Percentiles rank a stretch among this genome's conserved stretches.
Evolutionary conservation across 2,329 filamentous ascomycete genomes (phyloP).

Genomic region (Rhynchosporium secalis): DNA sequence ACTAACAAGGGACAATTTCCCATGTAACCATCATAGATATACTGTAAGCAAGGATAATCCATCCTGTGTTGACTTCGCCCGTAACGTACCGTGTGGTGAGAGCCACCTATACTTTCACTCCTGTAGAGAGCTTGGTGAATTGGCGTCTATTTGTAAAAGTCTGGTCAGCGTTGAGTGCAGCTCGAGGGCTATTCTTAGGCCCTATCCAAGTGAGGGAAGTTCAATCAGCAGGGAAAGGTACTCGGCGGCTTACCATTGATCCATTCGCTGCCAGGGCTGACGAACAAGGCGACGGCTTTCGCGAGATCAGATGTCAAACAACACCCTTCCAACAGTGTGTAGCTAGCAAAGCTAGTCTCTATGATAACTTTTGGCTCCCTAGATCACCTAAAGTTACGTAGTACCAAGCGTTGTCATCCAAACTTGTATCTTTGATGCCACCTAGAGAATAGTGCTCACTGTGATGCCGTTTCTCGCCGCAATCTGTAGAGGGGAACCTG

Average conservation of each 20-base stretch:
- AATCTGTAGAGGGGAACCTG: slow-evolving; percentile 63
- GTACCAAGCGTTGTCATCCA: slow-evolving; percentile 63
- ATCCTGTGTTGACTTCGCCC: neutral
- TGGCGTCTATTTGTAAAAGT: neutral
- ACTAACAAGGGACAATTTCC: neutral
- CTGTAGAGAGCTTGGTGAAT: slow-evolving; percentile 2
- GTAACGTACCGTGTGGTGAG: no score
- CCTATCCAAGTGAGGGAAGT: no score
- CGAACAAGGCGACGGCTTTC: slow-evolving; percentile 1
- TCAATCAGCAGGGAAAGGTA: neutral
- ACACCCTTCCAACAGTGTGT: neutral
- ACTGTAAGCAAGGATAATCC: neutral
- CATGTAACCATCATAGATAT: neutral
- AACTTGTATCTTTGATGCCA: slow-evolving; percentile 67
- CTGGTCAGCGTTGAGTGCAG: neutral
- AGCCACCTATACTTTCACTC: neutral
- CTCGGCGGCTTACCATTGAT: neutral
- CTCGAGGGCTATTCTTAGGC: neutral
- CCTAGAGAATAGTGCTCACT: slow-evolving; percentile 66
- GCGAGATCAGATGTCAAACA: neutral
- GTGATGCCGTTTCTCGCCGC: slow-evolving; percentile 62
- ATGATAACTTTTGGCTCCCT: neutral
- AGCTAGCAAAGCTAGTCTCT: neutral
- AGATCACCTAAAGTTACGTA: slow-evolving; percentile 50
- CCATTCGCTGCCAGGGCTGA: slow-evolving; percentile 1